Percentiles rank a stretch among this genome's conserved stretches.
phyloP scores from a whole-genome alignment of 108 stramenopile genomes.

The Mediolabrus comicus region DNA sequence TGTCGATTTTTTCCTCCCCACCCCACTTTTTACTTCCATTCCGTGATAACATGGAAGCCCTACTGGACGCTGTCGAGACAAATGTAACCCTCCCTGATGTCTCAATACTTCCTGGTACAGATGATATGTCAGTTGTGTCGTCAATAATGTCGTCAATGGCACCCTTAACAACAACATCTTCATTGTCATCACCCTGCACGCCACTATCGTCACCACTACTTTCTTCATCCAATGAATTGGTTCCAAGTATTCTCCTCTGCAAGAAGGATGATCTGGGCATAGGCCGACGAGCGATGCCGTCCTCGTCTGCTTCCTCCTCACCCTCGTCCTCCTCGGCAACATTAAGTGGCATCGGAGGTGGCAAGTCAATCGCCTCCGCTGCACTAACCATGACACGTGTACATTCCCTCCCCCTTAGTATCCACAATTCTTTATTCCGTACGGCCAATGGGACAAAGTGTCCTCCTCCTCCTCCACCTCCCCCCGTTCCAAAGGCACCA shows the following conservation, averaged over 20 bases:
- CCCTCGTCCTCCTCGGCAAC: background rate
- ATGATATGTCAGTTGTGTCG: background rate
- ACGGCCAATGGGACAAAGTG: conserved; percentile 19
- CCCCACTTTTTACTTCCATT: conserved; percentile 7
- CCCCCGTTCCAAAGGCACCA: conserved; percentile 15
- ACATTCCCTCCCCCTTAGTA: conserved; percentile 14
- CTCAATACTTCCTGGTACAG: background rate
- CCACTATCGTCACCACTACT: background rate
- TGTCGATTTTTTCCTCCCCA: conserved; percentile 1
- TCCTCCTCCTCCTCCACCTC: background rate
- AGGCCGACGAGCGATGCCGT: background rate
- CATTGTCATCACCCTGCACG: background rate
- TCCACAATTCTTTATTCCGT: conserved; percentile 23
- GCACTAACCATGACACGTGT: conserved; percentile 11
- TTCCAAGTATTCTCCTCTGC: background rate
- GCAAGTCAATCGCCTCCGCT: conserved; percentile 10
- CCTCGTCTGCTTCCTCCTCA: background rate
- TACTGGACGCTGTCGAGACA: background rate
- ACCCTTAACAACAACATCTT: background rate
- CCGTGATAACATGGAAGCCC: background rate
- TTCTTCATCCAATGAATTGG: background rate
- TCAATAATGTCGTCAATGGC: background rate
- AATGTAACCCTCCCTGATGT: conserved; percentile 3
- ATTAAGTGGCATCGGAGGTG: conserved; percentile 11
- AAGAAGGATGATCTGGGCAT: background rate